Evolutionary conservation across 495 filamentous ascomycete genomes (phyloP), one percentile per base, ranked within the genome.

Genomic region (Trichoderma orchidacearum): DNA sequence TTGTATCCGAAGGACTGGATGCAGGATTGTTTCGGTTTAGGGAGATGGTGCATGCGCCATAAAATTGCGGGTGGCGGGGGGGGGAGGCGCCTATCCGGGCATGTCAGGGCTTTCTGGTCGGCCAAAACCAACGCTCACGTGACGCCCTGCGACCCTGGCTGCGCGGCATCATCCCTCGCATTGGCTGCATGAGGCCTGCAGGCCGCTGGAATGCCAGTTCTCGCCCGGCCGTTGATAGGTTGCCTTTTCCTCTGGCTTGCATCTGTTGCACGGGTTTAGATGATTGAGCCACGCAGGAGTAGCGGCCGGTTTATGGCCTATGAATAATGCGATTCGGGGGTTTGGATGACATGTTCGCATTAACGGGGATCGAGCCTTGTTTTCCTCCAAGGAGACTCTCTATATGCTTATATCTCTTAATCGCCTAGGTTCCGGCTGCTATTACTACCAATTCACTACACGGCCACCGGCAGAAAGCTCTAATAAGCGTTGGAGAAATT

Each of bases 61-160:
- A 35, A 36, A 55, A 35, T 18, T 54, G 25, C 11, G 17, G 51
- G 25, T 53, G 53, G 53, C 53, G 53, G 53, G 53, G 53, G 23
- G 30, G 23, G 23, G 8, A 53, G 11, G 50, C 8, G 23, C 30
- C n/a, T n/a, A n/a, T n/a, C n/a, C n/a, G n/a, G n/a, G n/a, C n/a
- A n/a, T n/a, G n/a, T 45, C 18, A 18, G 17, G 17, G 38, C 38
- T 21, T 23, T 45, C 5, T n/a, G 38, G n/a, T 5, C 15, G 17
- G 5, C 17, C 15, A 45, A 45, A 12, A 18, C 23, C 32, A 8
- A n/a, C 50, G 50, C 51, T 53, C 51, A 53, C 51, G 51, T 53
- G 51, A 53, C 28, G 50, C 27, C 9, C 11, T 18, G 15, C 17
- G 17, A 18, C 17, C 15, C 1, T 41, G 41, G 18, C 41, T 48